These are phyloP conservation scores for Sedum album DNA, from an alignment of 164 flowering plant species.

Conservation along the genomic window DNA sequence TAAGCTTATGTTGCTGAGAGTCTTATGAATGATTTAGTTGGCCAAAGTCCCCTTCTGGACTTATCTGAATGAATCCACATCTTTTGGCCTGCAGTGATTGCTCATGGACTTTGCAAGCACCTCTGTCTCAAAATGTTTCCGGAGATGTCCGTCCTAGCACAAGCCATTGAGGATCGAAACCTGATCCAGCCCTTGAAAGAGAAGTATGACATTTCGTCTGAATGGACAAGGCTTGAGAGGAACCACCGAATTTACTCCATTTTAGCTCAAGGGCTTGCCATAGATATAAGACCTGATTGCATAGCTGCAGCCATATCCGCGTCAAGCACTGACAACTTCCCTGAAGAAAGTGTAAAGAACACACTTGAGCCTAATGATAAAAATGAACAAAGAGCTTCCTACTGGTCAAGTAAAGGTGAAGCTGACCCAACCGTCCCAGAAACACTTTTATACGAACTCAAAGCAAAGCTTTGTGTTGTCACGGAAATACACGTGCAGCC, in stretches of 20 bases:
- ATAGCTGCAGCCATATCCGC: slow-evolving; percentile 38
- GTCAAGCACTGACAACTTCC: slow-evolving; percentile 64
- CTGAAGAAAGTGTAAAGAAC: slow-evolving; percentile 43
- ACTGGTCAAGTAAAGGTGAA: slow-evolving; percentile 70
- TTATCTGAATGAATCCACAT: not conserved
- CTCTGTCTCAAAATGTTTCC: slow-evolving; percentile 42
- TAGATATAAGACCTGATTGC: slow-evolving; percentile 21
- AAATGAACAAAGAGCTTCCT: slow-evolving; percentile 30
- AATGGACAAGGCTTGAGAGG: slow-evolving; percentile 24
- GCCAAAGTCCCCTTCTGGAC: not conserved
- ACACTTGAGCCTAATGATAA: slow-evolving; percentile 41
- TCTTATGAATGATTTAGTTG: not conserved
- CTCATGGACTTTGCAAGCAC: slow-evolving; percentile 39
- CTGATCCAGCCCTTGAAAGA: slow-evolving; percentile 16
- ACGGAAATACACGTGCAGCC: slow-evolving; percentile 52
- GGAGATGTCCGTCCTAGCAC: slow-evolving; percentile 26
- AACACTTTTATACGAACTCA: slow-evolving; percentile 37
- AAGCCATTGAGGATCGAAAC: slow-evolving; percentile 21
- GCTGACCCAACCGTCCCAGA: slow-evolving; percentile 42
- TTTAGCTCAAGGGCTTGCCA: slow-evolving; percentile 33
- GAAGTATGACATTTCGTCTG: slow-evolving; percentile 14
- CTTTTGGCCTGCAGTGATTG: slow-evolving; percentile 34
- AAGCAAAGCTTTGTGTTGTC: slow-evolving; percentile 36
- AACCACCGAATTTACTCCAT: slow-evolving; percentile 41
- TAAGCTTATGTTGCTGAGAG: not conserved